Conservation (phyloP, 805 yeast genomes). For the Candida bentonensis region DNA sequence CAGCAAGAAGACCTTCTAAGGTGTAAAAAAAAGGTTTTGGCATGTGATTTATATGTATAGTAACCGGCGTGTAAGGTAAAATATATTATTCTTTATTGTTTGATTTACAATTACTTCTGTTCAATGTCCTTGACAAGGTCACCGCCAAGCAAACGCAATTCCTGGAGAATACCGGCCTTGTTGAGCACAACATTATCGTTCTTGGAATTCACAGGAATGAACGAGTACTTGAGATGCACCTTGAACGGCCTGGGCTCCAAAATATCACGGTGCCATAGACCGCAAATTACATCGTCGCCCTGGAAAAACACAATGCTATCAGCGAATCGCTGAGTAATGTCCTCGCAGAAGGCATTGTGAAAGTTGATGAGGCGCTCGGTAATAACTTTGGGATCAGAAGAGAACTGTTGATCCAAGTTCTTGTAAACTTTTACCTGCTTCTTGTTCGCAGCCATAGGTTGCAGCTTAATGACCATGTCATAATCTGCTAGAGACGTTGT, state of each 20-base stretch:
- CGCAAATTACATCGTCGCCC: slow-evolving; percentile 51
- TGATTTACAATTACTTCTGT: slow-evolving; percentile 3
- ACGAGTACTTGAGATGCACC: slow-evolving; percentile 64
- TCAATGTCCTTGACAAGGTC: slow-evolving; percentile 19
- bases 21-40: background rate
- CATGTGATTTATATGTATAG: background rate
- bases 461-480: slow-evolving; percentile 58
- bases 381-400: slow-evolving; percentile 19
- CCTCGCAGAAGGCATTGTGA: slow-evolving; percentile 48
- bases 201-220: slow-evolving; percentile 34
- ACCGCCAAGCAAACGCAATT: slow-evolving; percentile 36
- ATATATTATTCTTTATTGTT: slow-evolving; percentile 3
- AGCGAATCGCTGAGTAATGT: slow-evolving; percentile 48
- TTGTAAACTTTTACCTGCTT: slow-evolving; percentile 15
- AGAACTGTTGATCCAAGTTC: slow-evolving; percentile 27
- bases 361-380: slow-evolving; percentile 23
- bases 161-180: slow-evolving; percentile 57
- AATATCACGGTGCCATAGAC: slow-evolving; percentile 62
- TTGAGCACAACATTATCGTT: slow-evolving; percentile 31
- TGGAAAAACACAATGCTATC: slow-evolving; percentile 55
- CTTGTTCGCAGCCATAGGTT: slow-evolving; percentile 28
- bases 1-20: slow-evolving; percentile 25
- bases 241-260: slow-evolving; percentile 53
- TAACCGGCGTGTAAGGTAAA: background rate
- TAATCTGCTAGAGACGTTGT: slow-evolving; percentile 75